phyloP scores from a whole-genome alignment of 1,139 yeast genomes.

The Casaregolazyma suthepensis region DNA sequence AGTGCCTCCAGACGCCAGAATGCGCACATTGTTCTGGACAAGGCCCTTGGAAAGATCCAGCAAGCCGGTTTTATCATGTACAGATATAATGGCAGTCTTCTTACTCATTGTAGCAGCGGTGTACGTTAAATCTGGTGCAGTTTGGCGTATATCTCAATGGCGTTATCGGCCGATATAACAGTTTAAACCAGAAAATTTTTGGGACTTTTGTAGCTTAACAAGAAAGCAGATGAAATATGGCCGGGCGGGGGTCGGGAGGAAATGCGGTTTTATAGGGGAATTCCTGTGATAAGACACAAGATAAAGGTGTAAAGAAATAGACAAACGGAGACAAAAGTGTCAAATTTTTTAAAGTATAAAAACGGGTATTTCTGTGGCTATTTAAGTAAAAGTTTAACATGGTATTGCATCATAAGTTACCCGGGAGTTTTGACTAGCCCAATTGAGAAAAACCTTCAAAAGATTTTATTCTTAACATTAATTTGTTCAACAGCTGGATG shows the following conservation, averaged over 20 bases:
- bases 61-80: slow-evolving; percentile 94
- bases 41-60: slow-evolving; percentile 94
- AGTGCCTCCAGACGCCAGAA: slow-evolving; percentile 96
- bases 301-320: not conserved
- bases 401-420: slow-evolving; percentile 2
- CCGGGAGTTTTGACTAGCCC: no score
- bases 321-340: not conserved
- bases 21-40: slow-evolving; percentile 77
- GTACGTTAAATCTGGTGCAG: not conserved
- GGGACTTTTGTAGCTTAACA: not conserved
- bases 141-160: slow-evolving; percentile 1
- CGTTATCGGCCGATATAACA: slow-evolving; percentile 2
- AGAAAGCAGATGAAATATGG: not conserved
- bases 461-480: not conserved
- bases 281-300: not conserved
- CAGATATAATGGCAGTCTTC: slow-evolving; percentile 92
- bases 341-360: not conserved
- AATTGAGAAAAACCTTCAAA: no score
- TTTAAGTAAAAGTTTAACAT: not conserved
- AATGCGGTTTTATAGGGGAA: not conserved
- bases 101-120: slow-evolving; percentile 21
- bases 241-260: not conserved
- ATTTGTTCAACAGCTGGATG: slow-evolving; percentile 26
- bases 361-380: not conserved
- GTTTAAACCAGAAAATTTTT: not conserved